Conservation (phyloP, 2,329 filamentous ascomycete species). For the Nectriaceae sp. region DNA sequence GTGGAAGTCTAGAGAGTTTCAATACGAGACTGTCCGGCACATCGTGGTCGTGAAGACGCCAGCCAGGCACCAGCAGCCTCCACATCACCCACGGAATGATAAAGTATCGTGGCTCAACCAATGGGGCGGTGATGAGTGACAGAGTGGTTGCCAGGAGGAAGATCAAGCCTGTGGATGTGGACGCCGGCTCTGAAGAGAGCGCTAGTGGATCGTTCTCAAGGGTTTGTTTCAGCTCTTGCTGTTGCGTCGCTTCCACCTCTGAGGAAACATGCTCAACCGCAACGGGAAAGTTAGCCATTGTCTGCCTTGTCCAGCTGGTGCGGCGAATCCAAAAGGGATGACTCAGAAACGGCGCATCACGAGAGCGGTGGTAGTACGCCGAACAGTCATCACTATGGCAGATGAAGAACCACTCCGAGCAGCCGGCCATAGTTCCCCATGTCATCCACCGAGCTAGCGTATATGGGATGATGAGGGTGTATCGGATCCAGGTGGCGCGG, state of each 20-base stretch:
- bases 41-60: constrained; percentile 31
- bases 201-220: constrained; percentile 29
- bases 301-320: constrained; percentile 5
- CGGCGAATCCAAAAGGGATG: constrained; percentile 28
- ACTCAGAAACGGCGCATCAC: constrained; percentile 26
- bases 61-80: constrained; percentile 73
- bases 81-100: constrained; percentile 95
- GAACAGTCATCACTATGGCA: constrained; percentile 17
- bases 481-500: constrained; percentile 63
- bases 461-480: constrained; percentile 71
- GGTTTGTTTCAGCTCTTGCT: constrained; percentile 11
- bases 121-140: constrained; percentile 81
- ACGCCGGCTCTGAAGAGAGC: constrained; percentile 33
- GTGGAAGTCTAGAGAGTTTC: constrained; percentile 3
- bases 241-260: constrained; percentile 6
- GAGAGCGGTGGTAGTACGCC: constrained; percentile 4
- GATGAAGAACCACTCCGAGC: constrained; percentile 21
- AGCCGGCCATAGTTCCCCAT: constrained; percentile 62
- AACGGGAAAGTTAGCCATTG: constrained; percentile 7
- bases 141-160: constrained; percentile 70
- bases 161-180: constrained; percentile 55
- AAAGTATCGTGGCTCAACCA: constrained; percentile 95
- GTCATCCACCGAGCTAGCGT: constrained; percentile 68
- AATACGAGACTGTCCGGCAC: background rate
- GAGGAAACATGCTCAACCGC: constrained; percentile 3